Evolutionary conservation across 768 basidiomycete genomes (phyloP).

Genomic region (Collybiopsis confluens): DNA sequence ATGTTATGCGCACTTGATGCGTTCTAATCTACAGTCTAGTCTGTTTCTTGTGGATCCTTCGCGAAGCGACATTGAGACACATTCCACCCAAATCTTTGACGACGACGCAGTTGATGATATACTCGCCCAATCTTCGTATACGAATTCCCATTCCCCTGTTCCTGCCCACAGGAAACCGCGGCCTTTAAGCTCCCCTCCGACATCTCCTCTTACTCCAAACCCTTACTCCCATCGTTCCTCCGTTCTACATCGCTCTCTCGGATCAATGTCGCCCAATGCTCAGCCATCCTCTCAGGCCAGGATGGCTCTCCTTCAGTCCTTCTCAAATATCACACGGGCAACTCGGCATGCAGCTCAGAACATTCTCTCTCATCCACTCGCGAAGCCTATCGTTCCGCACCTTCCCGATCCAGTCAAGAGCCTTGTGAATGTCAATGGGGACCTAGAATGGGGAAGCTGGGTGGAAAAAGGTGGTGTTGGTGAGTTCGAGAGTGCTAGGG

Average conservation of each 20-base stretch:
- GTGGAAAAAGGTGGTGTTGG: constrained; percentile 90
- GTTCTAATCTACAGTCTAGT: constrained; percentile 80
- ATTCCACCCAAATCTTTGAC: constrained; percentile 78
- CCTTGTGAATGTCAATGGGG: constrained; percentile 85
- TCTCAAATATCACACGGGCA: constrained; percentile 90
- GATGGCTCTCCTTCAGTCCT: constrained; percentile 83
- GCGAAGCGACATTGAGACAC: constrained; percentile 86
- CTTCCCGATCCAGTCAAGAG: constrained; percentile 92
- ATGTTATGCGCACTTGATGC: constrained; percentile 74
- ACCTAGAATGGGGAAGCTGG: constrained; percentile 92
- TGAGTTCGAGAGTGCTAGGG: constrained; percentile 93
- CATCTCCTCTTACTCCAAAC: constrained; percentile 28
- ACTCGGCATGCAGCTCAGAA: constrained; percentile 93
- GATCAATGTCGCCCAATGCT: constrained; percentile 47
- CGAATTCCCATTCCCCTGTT: constrained; percentile 75
- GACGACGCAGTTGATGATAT: constrained; percentile 90
- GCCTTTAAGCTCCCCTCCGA: constrained; percentile 44
- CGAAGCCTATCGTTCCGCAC: constrained; percentile 94
- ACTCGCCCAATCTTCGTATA: constrained; percentile 71
- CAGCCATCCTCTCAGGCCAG: constrained; percentile 66
- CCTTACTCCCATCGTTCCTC: constrained; percentile 68
- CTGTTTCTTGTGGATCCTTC: constrained; percentile 93
- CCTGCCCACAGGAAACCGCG: constrained; percentile 78
- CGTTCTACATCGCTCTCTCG: constrained; percentile 76
- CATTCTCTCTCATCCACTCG: constrained; percentile 91